Evolutionary conservation across 345 rosid species (phyloP), one percentile per base, ranked within the genome.

Genomic region (Limnanthes douglasii): DNA sequence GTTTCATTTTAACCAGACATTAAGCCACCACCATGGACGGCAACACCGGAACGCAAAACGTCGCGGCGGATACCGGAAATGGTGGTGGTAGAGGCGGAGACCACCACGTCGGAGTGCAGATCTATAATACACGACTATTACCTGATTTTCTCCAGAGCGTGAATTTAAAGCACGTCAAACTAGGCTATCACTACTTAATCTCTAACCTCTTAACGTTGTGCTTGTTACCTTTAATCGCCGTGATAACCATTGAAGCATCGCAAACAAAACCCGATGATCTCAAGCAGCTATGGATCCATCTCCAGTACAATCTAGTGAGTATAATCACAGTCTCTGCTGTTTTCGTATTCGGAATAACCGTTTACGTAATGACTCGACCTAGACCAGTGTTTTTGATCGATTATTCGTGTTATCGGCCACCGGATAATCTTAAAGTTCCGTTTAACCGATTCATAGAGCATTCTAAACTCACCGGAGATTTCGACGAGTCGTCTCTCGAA

Each of bases 111-210:
- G n/a, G n/a, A n/a, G n/a, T n/a, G n/a, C n/a, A n/a, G n/a, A n/a
- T n/a, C n/a, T n/a, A n/a, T n/a, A n/a, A n/a, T n/a, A 36, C 61
- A 8, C 37, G 76, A 34, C 47, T 74, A 51, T 59, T 88, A 35
- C 97, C 94, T 1, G 90, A 83, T 71, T 79, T 84, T 64, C 57
- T 67, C 15, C 79, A 72, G 29, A 72, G 71, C 50, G 79, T 72
- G 18, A 72, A 72, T 48, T 71, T 72, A 31, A 72, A 72, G 62
- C 52, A 72, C 34, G 79, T 72, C 10, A 72, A 72, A 49, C 16
- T 72, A 11, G 79, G 79, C 8, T 72, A 72, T 38, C 75, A 68
- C 48, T 72, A 67, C 36, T 54, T 72, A 4, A 46, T 72, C 43
- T 51, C 58, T 19, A 43, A 72, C 55, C 34, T 72, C 6, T 46